A percentile compares a stretch with the other conserved stretches of the same genome.
Conservation (phyloP, 148 eudicot species). For the Silene uniflora region DNA sequence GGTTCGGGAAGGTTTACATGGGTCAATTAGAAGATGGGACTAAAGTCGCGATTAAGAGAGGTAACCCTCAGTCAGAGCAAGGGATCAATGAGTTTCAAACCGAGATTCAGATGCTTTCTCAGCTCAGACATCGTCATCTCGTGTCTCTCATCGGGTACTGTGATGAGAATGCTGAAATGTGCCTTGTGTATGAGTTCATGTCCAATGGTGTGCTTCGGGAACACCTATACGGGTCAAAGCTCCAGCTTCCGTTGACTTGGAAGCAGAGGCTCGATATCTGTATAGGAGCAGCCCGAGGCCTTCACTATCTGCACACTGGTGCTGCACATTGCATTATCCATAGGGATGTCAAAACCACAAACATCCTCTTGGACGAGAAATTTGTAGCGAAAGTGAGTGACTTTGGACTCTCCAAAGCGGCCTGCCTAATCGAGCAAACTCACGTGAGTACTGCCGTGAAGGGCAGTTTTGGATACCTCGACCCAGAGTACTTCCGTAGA, state of each 20-base stretch:
- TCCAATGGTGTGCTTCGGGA: constrained; percentile 60
- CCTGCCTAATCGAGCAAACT: constrained; percentile 49
- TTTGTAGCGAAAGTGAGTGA: constrained; percentile 66
- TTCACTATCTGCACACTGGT: constrained; percentile 73
- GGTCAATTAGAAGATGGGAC: constrained; percentile 52
- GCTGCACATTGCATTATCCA: constrained; percentile 64
- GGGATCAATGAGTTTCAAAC: constrained; percentile 64
- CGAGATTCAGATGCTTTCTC: constrained; percentile 60
- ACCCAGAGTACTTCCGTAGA: constrained; percentile 60
- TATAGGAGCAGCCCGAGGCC: constrained; percentile 57
- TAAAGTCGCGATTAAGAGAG: constrained; percentile 53
- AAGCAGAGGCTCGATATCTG: constrained; percentile 63
- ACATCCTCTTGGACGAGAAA: constrained; percentile 54
- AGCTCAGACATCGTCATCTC: constrained; percentile 56
- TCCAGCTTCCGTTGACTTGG: constrained; percentile 45
- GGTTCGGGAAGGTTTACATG: constrained; percentile 56
- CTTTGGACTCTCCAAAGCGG: constrained; percentile 59
- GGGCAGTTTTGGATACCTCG: constrained; percentile 64
- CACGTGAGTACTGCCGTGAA: constrained; percentile 67
- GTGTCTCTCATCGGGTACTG: constrained; percentile 66
- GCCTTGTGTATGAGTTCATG: constrained; percentile 64
- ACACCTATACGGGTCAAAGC: constrained; percentile 45
- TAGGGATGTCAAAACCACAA: constrained; percentile 65
- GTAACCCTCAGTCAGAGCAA: constrained; percentile 56
- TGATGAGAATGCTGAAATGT: constrained; percentile 54